Conservation (phyloP, 768 basidiomycete species). For the Collybia sordida region DNA sequence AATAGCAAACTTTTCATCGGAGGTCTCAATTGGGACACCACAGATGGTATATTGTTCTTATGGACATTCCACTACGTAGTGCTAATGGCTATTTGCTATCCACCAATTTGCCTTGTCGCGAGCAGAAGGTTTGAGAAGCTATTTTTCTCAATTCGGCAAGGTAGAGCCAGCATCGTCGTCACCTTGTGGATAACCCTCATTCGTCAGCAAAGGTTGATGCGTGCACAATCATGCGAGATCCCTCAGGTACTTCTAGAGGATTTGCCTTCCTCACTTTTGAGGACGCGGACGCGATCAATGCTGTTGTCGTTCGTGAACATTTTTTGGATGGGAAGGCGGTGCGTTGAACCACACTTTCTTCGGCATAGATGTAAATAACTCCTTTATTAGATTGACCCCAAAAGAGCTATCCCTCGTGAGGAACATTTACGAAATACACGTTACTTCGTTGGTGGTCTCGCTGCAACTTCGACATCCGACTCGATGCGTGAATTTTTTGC, state of each 20-base stretch:
- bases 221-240: constrained; percentile 85
- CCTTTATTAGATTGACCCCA: constrained; percentile 72
- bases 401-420: constrained; percentile 82
- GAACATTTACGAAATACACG: constrained; percentile 77
- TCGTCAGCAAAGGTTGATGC: constrained; percentile 59
- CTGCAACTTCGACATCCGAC: constrained; percentile 66
- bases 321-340: constrained; percentile 79
- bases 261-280: constrained; percentile 87
- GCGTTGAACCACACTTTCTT: constrained; percentile 9
- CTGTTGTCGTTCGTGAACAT: constrained; percentile 68
- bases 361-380: neutral
- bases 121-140: constrained; percentile 62
- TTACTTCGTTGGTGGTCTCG: constrained; percentile 80
- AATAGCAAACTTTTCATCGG: constrained; percentile 90
- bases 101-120: constrained; percentile 20
- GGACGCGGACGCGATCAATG: constrained; percentile 59
- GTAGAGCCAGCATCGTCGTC: constrained; percentile 32
- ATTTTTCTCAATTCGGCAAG: constrained; percentile 82
- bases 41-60: constrained; percentile 67
- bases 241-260: constrained; percentile 70
- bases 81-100: constrained; percentile 34
- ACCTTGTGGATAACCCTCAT: constrained; percentile 10
- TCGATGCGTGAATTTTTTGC: constrained; percentile 70
- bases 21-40: constrained; percentile 89
- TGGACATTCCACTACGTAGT: constrained; percentile 28